Percentiles rank a stretch among this genome's conserved stretches.
Evolutionary conservation across 2,329 filamentous ascomycete species (phyloP).

Genomic region (Cladosporium velox): DNA sequence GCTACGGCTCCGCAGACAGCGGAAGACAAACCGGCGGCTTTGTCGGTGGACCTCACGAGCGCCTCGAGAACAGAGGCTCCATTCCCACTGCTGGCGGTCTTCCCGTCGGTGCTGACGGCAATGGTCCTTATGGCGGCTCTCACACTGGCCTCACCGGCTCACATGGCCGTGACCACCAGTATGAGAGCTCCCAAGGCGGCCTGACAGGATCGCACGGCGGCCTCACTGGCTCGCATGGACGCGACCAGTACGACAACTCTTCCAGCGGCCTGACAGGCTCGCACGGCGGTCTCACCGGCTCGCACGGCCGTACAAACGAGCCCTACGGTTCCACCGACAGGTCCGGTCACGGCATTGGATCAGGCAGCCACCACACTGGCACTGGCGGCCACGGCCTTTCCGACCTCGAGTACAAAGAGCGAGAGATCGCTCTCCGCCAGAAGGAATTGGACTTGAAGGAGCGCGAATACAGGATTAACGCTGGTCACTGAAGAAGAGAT

Average conservation of each 20-base stretch:
- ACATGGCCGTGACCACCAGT: neutral
- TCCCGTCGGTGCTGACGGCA: neutral
- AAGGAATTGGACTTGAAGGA: constrained; percentile 13
- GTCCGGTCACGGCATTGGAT: neutral
- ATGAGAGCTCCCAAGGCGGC: constrained; percentile 8
- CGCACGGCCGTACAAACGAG: neutral
- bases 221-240: neutral
- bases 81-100: constrained; percentile 14
- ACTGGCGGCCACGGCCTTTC: neutral
- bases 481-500: neutral
- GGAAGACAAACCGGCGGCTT: constrained; percentile 5
- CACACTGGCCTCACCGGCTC: constrained; percentile 1
- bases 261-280: neutral
- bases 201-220: neutral
- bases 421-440: constrained; percentile 3
- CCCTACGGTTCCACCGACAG: neutral
- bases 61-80: constrained; percentile 9
- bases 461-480: constrained; percentile 1
- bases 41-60: constrained; percentile 13
- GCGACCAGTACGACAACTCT: neutral
- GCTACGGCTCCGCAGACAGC: neutral
- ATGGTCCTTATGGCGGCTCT: neutral
- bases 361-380: neutral
- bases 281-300: constrained; percentile 2
- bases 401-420: constrained; percentile 8